Base-by-base conservation (phyloP, 2,329 filamentous ascomycete species). In the Xylaria hypoxylon region DNA sequence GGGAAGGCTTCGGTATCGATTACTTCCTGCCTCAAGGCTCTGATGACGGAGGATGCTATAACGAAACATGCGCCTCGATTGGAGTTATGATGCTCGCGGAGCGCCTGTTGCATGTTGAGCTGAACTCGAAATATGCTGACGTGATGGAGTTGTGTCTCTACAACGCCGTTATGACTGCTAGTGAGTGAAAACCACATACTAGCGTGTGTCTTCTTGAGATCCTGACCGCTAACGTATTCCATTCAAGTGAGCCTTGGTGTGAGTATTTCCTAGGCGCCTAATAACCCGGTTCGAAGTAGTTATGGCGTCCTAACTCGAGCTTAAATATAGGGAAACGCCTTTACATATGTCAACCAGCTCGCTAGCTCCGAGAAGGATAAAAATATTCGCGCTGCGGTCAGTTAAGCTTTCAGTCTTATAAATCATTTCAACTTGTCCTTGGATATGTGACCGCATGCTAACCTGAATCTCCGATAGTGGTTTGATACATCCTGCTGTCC, bases 301-400 rank as follows among this genome's bases (percentile, higher is more conserved):
- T 28, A 15, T 8, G 56, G 15, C 7, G 22, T 31, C 5, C 38
- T 68, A 47, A 65, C 47, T 53, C 19, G 2, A 33, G n/a, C 1
- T 35, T 35, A 6, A 47, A 55, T 48, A 2, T 63, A 71, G 68
- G 87, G 88, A 2, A 85, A 80, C 35, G 79, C 79, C 1, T 90
- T 90, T 74, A 88, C 86, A 0, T 90, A 90, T 67, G 84, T 85
- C 59, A 90, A 90, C 69, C 87, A 89, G 65, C 79, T 90, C 0
- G 85, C 84, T 0, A 87, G 85, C 38, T 86, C 82, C 8, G 82
- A 85, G 7, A 73, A 74, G 1, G 80, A 87, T 62, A 79, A 80
- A 19, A 87, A 82, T 22, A 77, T 80, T 62, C 79, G 87, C 15
- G 79, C 83, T 35, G 82, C 84, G 24, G 68, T 70, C 11, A 59